Percentiles rank a stretch among this genome's conserved stretches.
phyloP scores from a whole-genome alignment of 140 eudicot species.

The Flaveria floridana region DNA sequence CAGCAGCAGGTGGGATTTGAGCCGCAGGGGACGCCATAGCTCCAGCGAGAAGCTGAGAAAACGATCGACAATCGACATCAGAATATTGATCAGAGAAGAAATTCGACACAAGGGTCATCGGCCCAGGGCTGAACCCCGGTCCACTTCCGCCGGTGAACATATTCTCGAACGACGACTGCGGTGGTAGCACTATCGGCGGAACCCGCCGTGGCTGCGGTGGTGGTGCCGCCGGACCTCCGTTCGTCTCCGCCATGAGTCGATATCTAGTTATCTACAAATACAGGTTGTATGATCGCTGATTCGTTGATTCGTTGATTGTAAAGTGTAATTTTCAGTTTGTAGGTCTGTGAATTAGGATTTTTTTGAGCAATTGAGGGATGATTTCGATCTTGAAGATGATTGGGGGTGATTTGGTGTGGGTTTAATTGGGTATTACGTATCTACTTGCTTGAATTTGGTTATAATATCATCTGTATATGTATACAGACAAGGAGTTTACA shows the following conservation, averaged over 20 bases:
- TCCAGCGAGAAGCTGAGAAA: slow-evolving; percentile 95
- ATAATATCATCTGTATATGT: not conserved
- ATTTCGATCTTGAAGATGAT: not conserved
- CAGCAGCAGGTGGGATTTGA: slow-evolving; percentile 15
- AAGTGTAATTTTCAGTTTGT: too few species aligned
- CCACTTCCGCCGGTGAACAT: slow-evolving; percentile 41
- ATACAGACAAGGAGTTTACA: slow-evolving; percentile 9
- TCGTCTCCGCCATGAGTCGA: slow-evolving; percentile 42
- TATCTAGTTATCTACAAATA: not conserved
- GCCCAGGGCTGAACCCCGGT: slow-evolving; percentile 67
- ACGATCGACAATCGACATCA: slow-evolving; percentile 61
- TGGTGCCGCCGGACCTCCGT: slow-evolving; percentile 30
- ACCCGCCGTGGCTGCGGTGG: slow-evolving; percentile 31
- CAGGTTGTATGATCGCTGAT: not conserved
- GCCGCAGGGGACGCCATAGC: slow-evolving; percentile 77
- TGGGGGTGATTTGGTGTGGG: not conserved
- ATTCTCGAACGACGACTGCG: slow-evolving; percentile 58
- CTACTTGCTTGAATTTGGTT: not conserved
- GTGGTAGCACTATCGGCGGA: slow-evolving; percentile 74
- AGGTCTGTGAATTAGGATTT: not conserved
- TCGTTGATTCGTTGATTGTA: not conserved
- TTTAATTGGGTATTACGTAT: not conserved
- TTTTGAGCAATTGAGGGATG: not conserved
- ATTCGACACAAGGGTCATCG: slow-evolving; percentile 73
- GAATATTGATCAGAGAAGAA: slow-evolving; percentile 53